Conservation (phyloP, 768 basidiomycete genomes). For the Sarcodon aspratus region DNA sequence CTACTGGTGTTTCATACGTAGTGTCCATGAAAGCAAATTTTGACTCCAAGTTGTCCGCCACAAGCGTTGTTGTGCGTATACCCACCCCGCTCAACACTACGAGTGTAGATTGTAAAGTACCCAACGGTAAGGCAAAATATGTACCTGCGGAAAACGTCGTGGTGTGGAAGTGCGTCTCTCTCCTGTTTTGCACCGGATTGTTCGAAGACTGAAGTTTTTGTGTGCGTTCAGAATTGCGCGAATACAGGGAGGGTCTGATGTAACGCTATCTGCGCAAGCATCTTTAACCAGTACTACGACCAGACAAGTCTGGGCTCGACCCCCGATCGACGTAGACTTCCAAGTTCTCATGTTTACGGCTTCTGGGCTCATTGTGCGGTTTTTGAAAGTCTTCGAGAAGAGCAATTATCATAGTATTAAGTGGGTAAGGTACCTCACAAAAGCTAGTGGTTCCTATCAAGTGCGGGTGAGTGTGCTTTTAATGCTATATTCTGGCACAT, state of each 20-base stretch:
- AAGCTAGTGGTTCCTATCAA: conserved; percentile 90
- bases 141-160: conserved; percentile 93
- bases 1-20: conserved; percentile 83
- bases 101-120: conserved; percentile 83
- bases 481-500: not conserved
- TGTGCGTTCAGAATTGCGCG: conserved; percentile 64
- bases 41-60: conserved; percentile 85
- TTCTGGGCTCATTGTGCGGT: conserved; percentile 90
- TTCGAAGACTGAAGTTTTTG: conserved; percentile 1
- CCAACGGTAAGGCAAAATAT: conserved; percentile 93
- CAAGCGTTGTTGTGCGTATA: conserved; percentile 85
- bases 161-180: conserved; percentile 82
- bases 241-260: conserved; percentile 88
- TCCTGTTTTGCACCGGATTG: conserved; percentile 1
- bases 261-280: conserved; percentile 75
- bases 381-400: conserved; percentile 98
- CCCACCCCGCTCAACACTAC: conserved; percentile 96
- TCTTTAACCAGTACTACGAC: conserved; percentile 80
- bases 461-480: conserved; percentile 57
- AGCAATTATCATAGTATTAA: conserved; percentile 89
- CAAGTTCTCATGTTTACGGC: conserved; percentile 99
- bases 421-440: conserved; percentile 92
- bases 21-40: conserved; percentile 85
- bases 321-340: conserved; percentile 97
- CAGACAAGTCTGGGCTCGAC: conserved; percentile 94